Conservation (phyloP, 1,284 basidiomycete species). For the Boletus semigastroideus region DNA sequence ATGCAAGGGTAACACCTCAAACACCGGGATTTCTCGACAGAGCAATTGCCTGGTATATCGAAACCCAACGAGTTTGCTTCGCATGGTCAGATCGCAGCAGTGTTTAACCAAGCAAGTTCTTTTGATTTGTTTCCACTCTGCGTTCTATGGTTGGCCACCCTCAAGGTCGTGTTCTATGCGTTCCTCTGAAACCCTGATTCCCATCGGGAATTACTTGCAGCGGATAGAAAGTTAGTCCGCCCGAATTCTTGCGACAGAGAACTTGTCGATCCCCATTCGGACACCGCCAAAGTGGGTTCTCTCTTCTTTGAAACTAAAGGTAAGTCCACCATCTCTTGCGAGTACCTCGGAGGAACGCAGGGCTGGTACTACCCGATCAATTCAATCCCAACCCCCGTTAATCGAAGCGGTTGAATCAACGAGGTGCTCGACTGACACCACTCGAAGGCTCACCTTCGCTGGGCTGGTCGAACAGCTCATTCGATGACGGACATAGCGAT, state of each 20-base stretch:
- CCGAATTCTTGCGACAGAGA: not conserved
- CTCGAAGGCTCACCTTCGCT: not conserved
- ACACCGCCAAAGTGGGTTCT: not conserved
- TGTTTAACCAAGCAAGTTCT: not conserved
- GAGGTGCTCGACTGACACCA: not conserved
- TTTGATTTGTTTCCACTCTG: not conserved
- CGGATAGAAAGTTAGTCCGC: not conserved
- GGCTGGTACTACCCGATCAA: constrained; percentile 6
- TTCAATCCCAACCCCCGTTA: not conserved
- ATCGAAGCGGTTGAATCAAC: not conserved
- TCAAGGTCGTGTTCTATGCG: constrained; percentile 4
- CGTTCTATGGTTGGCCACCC: not conserved
- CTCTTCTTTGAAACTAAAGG: constrained; percentile 10
- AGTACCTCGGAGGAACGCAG: not conserved
- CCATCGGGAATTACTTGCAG: constrained; percentile 2
- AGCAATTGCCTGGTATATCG: not conserved
- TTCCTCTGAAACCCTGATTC: constrained; percentile 5
- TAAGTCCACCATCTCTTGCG: constrained; percentile 2
- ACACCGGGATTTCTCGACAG: not conserved
- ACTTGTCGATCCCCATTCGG: constrained; percentile 6
- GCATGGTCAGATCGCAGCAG: constrained; percentile 1
- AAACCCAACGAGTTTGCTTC: constrained; percentile 4
- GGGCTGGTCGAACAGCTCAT: not conserved
- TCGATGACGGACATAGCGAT: not conserved
- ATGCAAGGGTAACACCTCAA: not conserved